Evolutionary conservation across 495 filamentous ascomycete species (phyloP).

Genomic region (Penicillium antarcticum): DNA sequence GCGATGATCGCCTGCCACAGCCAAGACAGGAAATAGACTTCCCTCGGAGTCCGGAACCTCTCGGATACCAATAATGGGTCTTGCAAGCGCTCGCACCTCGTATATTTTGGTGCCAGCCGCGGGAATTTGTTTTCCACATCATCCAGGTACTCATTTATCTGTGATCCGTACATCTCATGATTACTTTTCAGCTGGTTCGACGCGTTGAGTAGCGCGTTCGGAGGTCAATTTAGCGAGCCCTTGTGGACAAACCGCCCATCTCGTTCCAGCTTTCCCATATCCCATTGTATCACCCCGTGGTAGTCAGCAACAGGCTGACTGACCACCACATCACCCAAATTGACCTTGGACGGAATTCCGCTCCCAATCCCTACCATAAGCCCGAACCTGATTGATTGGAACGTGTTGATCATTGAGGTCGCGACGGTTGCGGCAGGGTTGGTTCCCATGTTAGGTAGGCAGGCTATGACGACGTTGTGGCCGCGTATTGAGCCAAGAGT

Average conservation of each 20-base stretch:
- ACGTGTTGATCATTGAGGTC: conserved; percentile 28
- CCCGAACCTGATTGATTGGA: conserved; percentile 31
- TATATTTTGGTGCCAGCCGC: too few relatives aligned
- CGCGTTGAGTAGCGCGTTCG: conserved; percentile 1
- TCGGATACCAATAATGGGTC: too few relatives aligned
- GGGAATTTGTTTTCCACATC: background rate
- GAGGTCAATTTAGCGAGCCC: conserved; percentile 12
- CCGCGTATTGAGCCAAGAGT: conserved; percentile 23
- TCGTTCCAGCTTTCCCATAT: conserved; percentile 14
- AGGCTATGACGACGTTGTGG: conserved; percentile 35
- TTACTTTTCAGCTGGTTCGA: background rate
- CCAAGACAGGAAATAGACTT: too few relatives aligned
- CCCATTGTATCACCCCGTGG: conserved; percentile 22
- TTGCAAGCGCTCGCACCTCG: too few relatives aligned
- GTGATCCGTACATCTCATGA: conserved; percentile 11
- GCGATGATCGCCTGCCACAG: too few relatives aligned
- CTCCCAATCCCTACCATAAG: conserved; percentile 46
- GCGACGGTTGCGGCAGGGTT: conserved; percentile 27
- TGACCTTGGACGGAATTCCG: conserved; percentile 25
- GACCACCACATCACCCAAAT: conserved; percentile 24
- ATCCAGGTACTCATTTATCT: background rate
- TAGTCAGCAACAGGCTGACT: conserved; percentile 6
- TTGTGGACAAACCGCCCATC: conserved; percentile 10
- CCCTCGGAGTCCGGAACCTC: too few relatives aligned
- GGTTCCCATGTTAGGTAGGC: conserved; percentile 26